A percentile compares a stretch with the other conserved stretches of the same genome.
phyloP scores from a whole-genome alignment of 2,329 filamentous ascomycete genomes.

The Stagonosporopsis tanaceti region DNA sequence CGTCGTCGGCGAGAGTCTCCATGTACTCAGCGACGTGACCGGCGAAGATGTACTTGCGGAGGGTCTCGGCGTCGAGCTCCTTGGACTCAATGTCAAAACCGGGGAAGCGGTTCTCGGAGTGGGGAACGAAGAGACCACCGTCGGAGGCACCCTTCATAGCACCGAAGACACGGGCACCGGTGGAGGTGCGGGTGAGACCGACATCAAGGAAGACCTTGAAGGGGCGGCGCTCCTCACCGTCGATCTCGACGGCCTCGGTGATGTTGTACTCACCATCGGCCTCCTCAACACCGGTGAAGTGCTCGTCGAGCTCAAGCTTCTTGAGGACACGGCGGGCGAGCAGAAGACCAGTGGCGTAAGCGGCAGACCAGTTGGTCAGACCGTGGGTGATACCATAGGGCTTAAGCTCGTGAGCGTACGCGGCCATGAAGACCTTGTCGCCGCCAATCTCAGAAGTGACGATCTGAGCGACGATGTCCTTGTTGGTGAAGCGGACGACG shows the following conservation, averaged over 20 bases:
- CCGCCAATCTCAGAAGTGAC: conserved; percentile 94
- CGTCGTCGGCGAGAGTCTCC: conserved; percentile 98
- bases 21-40: conserved; percentile 99
- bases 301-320: conserved; percentile 95
- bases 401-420: conserved; percentile 87
- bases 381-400: conserved; percentile 98
- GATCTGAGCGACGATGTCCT: conserved; percentile 98
- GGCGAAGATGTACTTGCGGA: conserved; percentile 99
- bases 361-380: conserved; percentile 99
- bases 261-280: conserved; percentile 93
- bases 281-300: conserved; percentile 96
- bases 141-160: conserved; percentile 99
- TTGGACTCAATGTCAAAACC: conserved; percentile 96
- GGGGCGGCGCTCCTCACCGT: conserved; percentile 87
- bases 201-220: conserved; percentile 99
- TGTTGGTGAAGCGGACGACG: conserved; percentile 99
- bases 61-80: conserved; percentile 95
- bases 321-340: conserved; percentile 94
- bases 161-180: conserved; percentile 97
- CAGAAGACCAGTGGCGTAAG: conserved; percentile 95
- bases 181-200: conserved; percentile 95
- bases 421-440: conserved; percentile 85
- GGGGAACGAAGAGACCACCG: conserved; percentile 94
- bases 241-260: conserved; percentile 93
- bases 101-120: conserved; percentile 99